These are phyloP conservation scores for Yarrowia divulgata DNA, from an alignment of 805 yeast genomes.

Conservation along the genomic window DNA sequence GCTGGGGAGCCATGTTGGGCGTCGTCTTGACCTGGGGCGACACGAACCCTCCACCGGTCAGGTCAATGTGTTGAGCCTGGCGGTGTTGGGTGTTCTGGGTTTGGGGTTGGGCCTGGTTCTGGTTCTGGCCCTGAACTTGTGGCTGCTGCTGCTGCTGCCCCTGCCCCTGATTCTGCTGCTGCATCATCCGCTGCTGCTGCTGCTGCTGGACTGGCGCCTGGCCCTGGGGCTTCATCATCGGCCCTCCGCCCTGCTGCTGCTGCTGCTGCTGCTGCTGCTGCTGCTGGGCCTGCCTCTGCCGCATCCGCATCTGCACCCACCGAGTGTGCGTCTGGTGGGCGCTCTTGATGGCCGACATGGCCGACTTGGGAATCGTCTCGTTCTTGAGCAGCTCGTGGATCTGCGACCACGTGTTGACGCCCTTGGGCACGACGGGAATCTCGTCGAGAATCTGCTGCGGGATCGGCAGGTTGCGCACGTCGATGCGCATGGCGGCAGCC, in stretches of 20 bases:
- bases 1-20: slow-evolving; percentile 28
- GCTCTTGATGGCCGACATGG: slow-evolving; percentile 65
- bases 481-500: slow-evolving; percentile 45
- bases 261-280: slow-evolving; percentile 44
- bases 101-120: background rate
- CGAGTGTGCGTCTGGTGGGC: slow-evolving; percentile 58
- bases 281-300: slow-evolving; percentile 43
- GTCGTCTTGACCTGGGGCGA: slow-evolving; percentile 24
- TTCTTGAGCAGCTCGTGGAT: slow-evolving; percentile 68
- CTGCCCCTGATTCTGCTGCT: background rate
- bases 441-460: slow-evolving; percentile 70
- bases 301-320: slow-evolving; percentile 44
- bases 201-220: no score
- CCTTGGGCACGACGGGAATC: slow-evolving; percentile 79
- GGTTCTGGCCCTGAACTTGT: slow-evolving; percentile 9
- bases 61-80: slow-evolving; percentile 24
- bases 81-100: background rate
- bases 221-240: background rate
- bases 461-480: slow-evolving; percentile 69
- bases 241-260: slow-evolving; percentile 41
- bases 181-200: slow-evolving; percentile 22
- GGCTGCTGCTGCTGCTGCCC: slow-evolving; percentile 10
- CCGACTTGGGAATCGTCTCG: slow-evolving; percentile 64
- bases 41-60: slow-evolving; percentile 9
- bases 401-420: slow-evolving; percentile 81